Evolutionary conservation across 192 early-diverging fungal genomes (phyloP).

Genomic region (Coemansia sp.): DNA sequence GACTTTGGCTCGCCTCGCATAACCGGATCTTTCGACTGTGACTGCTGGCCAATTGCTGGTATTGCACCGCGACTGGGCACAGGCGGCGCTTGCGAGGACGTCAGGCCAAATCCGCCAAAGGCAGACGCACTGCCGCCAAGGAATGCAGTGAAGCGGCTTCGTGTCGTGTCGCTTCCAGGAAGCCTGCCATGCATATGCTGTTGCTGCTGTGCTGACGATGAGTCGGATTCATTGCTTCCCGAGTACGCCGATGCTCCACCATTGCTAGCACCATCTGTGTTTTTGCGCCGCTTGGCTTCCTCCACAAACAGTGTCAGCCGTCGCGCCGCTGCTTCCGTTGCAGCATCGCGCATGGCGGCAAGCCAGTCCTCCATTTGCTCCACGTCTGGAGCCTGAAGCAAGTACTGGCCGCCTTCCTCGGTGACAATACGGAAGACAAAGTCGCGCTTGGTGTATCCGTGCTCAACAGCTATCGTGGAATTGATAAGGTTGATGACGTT

Average conservation of each 20-base stretch:
- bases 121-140: constrained; percentile 45
- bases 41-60: constrained; percentile 17
- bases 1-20: constrained; percentile 53
- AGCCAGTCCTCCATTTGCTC: constrained; percentile 81
- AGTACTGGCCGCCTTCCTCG: constrained; percentile 78
- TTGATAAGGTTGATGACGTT: constrained; percentile 79
- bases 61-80: constrained; percentile 34
- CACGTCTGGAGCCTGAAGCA: constrained; percentile 66
- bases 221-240: neutral
- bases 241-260: neutral
- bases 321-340: constrained; percentile 70
- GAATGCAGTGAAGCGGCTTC: constrained; percentile 53
- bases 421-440: constrained; percentile 80
- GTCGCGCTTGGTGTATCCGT: constrained; percentile 67
- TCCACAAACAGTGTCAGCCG: constrained; percentile 68
- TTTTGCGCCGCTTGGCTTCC: constrained; percentile 58
- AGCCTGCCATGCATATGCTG: constrained; percentile 11
- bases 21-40: constrained; percentile 9
- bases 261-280: constrained; percentile 8
- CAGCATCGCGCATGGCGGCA: constrained; percentile 64
- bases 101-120: constrained; percentile 35
- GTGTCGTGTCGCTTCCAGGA: constrained; percentile 37
- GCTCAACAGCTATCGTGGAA: constrained; percentile 69
- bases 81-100: constrained; percentile 22
- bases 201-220: constrained; percentile 11